phyloP scores from a whole-genome alignment of 176 grass and related monocot species.

The Eragrostis curvula region DNA sequence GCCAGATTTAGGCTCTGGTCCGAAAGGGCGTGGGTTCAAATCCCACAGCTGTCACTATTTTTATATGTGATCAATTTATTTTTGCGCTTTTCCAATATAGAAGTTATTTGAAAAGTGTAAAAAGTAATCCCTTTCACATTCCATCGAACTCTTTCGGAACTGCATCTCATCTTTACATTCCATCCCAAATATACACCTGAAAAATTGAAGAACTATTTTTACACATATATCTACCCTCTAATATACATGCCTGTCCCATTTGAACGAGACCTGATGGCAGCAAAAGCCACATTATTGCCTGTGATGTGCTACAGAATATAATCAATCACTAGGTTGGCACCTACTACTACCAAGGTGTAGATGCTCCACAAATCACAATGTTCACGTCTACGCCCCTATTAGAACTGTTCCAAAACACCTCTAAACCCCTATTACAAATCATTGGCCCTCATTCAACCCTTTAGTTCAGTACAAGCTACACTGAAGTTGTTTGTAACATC shows the following conservation, averaged over 20 bases:
- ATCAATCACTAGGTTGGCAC: not conserved
- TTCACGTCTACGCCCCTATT: not conserved
- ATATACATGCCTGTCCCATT: not conserved
- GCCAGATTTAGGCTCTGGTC: slow-evolving; percentile 99
- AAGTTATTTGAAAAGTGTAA: not conserved
- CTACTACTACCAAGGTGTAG: not conserved
- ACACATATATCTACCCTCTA: not conserved
- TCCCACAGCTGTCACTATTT: slow-evolving; percentile 68
- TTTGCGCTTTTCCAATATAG: not conserved
- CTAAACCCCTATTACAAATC: not conserved
- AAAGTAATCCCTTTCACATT: too few species aligned
- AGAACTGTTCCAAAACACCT: slow-evolving; percentile 1
- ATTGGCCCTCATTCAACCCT: not conserved
- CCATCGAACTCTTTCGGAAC: too few species aligned
- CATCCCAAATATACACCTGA: too few species aligned
- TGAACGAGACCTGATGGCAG: not conserved
- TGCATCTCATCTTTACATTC: too few species aligned
- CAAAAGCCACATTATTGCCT: slow-evolving; percentile 5
- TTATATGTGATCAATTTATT: too few species aligned
- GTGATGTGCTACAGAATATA: not conserved
- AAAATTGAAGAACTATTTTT: not conserved
- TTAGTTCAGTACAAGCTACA: not conserved
- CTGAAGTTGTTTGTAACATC: not conserved
- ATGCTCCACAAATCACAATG: not conserved
- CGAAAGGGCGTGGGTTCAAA: slow-evolving; percentile 99